A percentile compares a stretch with the other conserved stretches of the same genome.
Evolutionary conservation across 352 stramenopile genomes (phyloP).

Genomic region (Peronospora farinosa): DNA sequence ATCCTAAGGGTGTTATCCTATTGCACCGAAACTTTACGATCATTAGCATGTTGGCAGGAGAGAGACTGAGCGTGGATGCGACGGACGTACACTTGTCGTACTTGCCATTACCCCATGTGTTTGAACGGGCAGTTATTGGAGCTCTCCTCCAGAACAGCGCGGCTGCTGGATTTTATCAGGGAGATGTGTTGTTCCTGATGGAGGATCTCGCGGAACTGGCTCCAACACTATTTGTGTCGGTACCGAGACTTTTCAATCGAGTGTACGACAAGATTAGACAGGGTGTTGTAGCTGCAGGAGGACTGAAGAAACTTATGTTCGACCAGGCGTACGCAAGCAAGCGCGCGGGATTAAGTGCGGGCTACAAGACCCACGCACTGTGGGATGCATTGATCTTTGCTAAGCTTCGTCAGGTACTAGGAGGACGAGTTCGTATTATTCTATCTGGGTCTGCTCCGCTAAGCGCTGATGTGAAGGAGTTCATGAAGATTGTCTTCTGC

Average conservation of each 20-base stretch:
- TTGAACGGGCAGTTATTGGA: constrained; percentile 89
- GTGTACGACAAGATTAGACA: constrained; percentile 95
- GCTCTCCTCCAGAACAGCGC: constrained; percentile 81
- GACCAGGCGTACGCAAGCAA: constrained; percentile 59
- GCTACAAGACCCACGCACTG: constrained; percentile 66
- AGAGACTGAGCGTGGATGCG: constrained; percentile 27
- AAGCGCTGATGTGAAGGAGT: constrained; percentile 90
- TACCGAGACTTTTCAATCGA: constrained; percentile 94
- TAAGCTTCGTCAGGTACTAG: constrained; percentile 90
- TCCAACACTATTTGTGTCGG: constrained; percentile 90
- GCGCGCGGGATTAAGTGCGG: constrained; percentile 37
- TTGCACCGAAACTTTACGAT: constrained; percentile 77
- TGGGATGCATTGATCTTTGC: constrained; percentile 95
- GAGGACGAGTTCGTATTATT: constrained; percentile 86
- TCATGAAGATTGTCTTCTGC: constrained; percentile 92
- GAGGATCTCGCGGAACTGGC: constrained; percentile 90
- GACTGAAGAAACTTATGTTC: constrained; percentile 69
- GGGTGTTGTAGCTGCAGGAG: constrained; percentile 47
- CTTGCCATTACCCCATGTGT: constrained; percentile 94
- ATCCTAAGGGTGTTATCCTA: constrained; percentile 94
- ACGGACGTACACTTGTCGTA: constrained; percentile 93
- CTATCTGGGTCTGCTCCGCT: constrained; percentile 92
- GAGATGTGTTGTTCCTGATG: constrained; percentile 87
- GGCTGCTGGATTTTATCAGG: constrained; percentile 68
- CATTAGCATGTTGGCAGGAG: constrained; percentile 15